phyloP scores from a whole-genome alignment of 2,329 filamentous ascomycete genomes.

The Botrytis fragariae region DNA sequence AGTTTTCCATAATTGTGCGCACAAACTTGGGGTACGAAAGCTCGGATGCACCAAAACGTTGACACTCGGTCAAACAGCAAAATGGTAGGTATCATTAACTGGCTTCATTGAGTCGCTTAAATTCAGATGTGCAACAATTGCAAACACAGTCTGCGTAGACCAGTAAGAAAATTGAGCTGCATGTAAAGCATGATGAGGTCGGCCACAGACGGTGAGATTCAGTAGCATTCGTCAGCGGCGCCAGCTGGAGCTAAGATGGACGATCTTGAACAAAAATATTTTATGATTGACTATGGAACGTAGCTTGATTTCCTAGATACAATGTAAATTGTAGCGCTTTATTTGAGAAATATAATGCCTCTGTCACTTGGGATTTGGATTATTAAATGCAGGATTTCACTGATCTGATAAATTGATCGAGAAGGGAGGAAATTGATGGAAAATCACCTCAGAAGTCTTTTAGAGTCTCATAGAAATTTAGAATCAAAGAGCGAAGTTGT shows the following conservation, averaged over 20 bases:
- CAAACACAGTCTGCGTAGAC: background rate
- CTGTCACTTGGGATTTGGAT: too few relatives aligned
- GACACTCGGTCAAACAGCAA: background rate
- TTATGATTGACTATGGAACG: background rate
- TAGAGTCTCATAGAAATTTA: too few relatives aligned
- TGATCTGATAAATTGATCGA: too few relatives aligned
- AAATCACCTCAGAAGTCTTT: too few relatives aligned
- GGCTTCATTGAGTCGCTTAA: background rate
- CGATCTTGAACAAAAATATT: background rate
- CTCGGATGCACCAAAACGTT: background rate
- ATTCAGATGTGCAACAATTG: background rate
- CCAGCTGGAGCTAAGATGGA: background rate
- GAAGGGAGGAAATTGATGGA: background rate
- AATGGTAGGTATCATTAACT: background rate
- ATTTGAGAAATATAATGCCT: too few relatives aligned
- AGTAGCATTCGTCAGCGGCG: too few relatives aligned
- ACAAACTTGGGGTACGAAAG: background rate
- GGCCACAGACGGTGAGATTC: background rate
- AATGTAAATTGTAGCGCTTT: too few relatives aligned
- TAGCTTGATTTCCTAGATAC: background rate
- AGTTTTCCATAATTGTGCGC: background rate
- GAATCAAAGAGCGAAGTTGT: too few relatives aligned
- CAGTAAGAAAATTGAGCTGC: background rate
- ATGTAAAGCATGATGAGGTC: background rate
- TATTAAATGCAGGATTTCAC: too few relatives aligned